Base-by-base conservation (phyloP, 1,284 basidiomycete genomes). In the Spongispora temasekensis region DNA sequence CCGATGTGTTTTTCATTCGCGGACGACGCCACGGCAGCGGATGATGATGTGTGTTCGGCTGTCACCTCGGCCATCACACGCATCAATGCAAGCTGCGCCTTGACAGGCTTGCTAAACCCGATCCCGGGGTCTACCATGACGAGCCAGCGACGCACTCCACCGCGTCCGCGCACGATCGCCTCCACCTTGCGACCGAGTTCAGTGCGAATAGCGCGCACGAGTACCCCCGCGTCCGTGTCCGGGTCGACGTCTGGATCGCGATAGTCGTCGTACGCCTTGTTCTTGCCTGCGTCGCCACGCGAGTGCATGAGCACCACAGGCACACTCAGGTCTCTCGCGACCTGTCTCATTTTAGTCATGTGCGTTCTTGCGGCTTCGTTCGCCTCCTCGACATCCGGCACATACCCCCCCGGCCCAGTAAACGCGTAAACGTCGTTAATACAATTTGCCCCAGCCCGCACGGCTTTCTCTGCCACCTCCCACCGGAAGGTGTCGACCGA, bases 351-450 rank as follows among this genome's bases (percentile, higher is more conserved):
- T 27, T 46, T 21, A 8, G 19, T 4, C 48, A 28, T 17, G 6
- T 50, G 10, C 48, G 28, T 31, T 19, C 6, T 25, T 12, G 48
- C 28, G 17, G 27, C 27, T n/a, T 8, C 23, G 13, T 46, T 13
- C n/a, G 77, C 76, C 5, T 68, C 70, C 62, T 59, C 66, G 9
- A 13, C 25, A 31, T 67, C 75, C 35, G 71, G 69, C 0, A 83
- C 82, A 66, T 85, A 89, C n/a, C n/a, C n/a, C 28, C 79, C 76
- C 0, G 85, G 85, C 0, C 92, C 93, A 12, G 83, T 81, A 62
- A 95, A 93, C 1, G 90, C 91, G 62, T 91, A 86, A 0, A 99
- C 94, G 69, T 99, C 97, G 76, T 99, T 98, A 79, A 99, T 92
- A 71, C 94, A 92, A 68, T 90, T 93, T 12, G 94, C 96, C 0